Conservation (phyloP, 805 yeast species). For the Candida loeiensis region DNA sequence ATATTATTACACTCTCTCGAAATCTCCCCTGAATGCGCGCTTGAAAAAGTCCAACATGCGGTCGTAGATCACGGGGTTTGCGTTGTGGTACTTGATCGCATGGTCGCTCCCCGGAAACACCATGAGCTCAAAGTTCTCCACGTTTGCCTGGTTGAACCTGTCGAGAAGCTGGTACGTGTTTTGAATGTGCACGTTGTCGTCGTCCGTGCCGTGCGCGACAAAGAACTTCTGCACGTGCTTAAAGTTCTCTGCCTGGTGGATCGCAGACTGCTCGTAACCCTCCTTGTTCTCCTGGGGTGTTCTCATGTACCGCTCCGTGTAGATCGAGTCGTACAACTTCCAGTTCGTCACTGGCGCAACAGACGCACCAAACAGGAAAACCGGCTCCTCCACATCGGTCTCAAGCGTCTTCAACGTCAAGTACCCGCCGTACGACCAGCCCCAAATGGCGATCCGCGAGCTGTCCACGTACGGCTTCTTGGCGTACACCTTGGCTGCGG, state of each 20-base stretch:
- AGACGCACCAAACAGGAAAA: constrained; percentile 72
- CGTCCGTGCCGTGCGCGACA: constrained; percentile 80
- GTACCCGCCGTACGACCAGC: constrained; percentile 88
- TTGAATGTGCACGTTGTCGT: constrained; percentile 79
- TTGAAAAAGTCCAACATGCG: constrained; percentile 20
- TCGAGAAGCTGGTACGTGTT: constrained; percentile 64
- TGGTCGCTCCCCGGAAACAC: constrained; percentile 83
- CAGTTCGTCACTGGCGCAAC: constrained; percentile 87
- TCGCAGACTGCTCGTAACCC: constrained; percentile 47
- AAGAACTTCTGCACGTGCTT: constrained; percentile 52
- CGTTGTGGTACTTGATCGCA: constrained; percentile 68
- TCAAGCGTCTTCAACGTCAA: constrained; percentile 72
- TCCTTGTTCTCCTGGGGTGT: constrained; percentile 45
- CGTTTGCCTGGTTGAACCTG: constrained; percentile 51
- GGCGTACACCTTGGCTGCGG: constrained; percentile 75
- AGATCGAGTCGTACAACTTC: constrained; percentile 70
- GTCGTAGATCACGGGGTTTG: constrained; percentile 65
- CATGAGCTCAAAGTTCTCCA: constrained; percentile 81
- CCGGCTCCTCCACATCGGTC: constrained; percentile 50
- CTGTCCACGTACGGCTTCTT: constrained; percentile 57
- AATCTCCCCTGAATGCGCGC: constrained; percentile 12
- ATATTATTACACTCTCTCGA: neutral
- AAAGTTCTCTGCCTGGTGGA: constrained; percentile 44
- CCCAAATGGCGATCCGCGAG: constrained; percentile 68
- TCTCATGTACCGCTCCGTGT: constrained; percentile 76